Evolutionary conservation across 495 filamentous ascomycete species (phyloP).

Genomic region (Aspergillus bertholletiae): DNA sequence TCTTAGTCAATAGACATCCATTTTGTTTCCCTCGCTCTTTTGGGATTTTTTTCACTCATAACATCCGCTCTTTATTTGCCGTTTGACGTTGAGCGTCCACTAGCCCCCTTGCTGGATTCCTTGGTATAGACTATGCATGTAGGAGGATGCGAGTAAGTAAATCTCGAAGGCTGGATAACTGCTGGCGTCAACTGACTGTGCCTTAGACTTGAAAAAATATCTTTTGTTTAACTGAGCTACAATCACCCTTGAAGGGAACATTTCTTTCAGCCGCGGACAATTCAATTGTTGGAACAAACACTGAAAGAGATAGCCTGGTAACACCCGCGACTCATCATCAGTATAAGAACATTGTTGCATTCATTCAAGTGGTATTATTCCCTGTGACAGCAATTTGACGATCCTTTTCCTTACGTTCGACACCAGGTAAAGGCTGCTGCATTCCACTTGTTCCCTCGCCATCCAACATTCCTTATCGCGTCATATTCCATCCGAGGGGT

Average conservation of each 20-base stretch:
- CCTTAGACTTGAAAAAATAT: background rate
- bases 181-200: background rate
- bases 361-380: background rate
- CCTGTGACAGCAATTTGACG: background rate
- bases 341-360: background rate
- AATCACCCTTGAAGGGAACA: background rate
- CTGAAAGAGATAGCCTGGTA: background rate
- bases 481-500: conserved; percentile 4
- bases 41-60: background rate
- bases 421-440: background rate
- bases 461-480: conserved; percentile 10
- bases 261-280: background rate
- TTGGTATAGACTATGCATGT: conserved; percentile 14
- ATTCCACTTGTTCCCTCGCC: conserved; percentile 17
- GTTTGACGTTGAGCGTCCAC: conserved; percentile 14
- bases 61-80: conserved; percentile 4
- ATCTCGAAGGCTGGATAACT: conserved; percentile 3
- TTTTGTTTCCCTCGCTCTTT: background rate
- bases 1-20: conserved; percentile 6
- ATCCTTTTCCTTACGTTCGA: background rate
- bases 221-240: background rate
- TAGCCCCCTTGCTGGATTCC: conserved; percentile 12
- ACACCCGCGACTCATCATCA: background rate
- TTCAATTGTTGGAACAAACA: background rate
- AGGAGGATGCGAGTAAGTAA: conserved; percentile 11